phyloP scores from a whole-genome alignment of 495 filamentous ascomycete species.

The Aspergillus ellipticus region DNA sequence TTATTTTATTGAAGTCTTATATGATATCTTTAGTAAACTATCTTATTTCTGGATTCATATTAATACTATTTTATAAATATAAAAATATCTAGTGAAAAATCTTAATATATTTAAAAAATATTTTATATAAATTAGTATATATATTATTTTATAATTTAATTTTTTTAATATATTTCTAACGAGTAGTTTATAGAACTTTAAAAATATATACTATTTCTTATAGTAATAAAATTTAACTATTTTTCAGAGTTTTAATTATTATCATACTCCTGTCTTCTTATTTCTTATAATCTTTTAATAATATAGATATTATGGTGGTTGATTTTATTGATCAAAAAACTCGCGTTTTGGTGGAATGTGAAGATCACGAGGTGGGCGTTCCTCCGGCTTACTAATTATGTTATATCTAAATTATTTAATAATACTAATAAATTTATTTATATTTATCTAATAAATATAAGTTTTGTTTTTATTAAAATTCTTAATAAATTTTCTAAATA shows the following conservation, averaged over 20 bases:
- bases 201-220: neutral
- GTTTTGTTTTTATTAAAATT: too few relatives aligned
- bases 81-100: neutral
- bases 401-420: too few relatives aligned
- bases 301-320: neutral
- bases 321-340: neutral
- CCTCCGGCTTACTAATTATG: too few relatives aligned
- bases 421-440: too few relatives aligned
- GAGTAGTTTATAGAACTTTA: neutral
- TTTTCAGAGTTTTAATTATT: neutral
- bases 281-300: neutral
- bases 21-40: neutral
- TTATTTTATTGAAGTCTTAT: neutral
- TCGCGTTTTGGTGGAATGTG: neutral
- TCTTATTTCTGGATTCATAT: slow-evolving; percentile 1
- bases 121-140: neutral
- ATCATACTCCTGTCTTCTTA: neutral
- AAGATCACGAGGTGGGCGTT: too few relatives aligned
- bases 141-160: neutral
- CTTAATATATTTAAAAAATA: neutral
- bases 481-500: too few relatives aligned
- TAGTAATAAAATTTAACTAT: neutral
- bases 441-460: too few relatives aligned
- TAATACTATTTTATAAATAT: neutral
- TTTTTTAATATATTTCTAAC: neutral